Percentiles rank a stretch among this genome's conserved stretches.
Evolutionary conservation across 1,284 basidiomycete genomes (phyloP).

Genomic region (Anthracocystis walkeri): DNA sequence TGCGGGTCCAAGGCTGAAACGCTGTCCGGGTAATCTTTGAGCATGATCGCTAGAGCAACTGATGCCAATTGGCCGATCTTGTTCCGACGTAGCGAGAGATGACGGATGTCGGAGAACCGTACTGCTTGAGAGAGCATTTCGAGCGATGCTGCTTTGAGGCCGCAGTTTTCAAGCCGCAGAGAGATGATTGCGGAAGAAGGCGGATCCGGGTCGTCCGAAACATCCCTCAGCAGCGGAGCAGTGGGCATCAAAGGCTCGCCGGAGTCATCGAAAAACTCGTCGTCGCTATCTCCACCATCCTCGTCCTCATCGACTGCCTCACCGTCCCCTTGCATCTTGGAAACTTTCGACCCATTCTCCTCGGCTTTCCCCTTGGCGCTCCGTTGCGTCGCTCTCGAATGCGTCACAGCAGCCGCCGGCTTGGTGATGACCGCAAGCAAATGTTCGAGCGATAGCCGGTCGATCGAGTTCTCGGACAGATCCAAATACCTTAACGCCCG

Average conservation of each 20-base stretch:
- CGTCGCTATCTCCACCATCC: slow-evolving; percentile 40
- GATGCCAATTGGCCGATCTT: slow-evolving; percentile 50
- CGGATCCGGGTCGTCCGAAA: slow-evolving; percentile 40
- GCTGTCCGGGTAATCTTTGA: slow-evolving; percentile 60
- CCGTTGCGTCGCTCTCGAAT: slow-evolving; percentile 9
- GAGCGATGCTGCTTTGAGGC: slow-evolving; percentile 54
- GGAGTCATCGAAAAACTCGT: slow-evolving; percentile 60
- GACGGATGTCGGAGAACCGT: slow-evolving; percentile 61
- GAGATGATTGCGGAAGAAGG: slow-evolving; percentile 55
- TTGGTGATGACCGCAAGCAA: slow-evolving; percentile 76
- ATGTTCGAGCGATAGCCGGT: slow-evolving; percentile 80
- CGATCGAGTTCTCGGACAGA: slow-evolving; percentile 85
- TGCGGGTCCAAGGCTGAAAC: slow-evolving; percentile 11
- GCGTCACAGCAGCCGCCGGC: slow-evolving; percentile 20
- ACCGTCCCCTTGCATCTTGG: neutral
- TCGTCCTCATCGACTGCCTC: slow-evolving; percentile 19
- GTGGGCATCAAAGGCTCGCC: slow-evolving; percentile 62
- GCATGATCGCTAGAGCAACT: slow-evolving; percentile 52
- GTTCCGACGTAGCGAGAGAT: slow-evolving; percentile 65
- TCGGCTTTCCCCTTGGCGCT: slow-evolving; percentile 2
- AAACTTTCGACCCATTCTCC: slow-evolving; percentile 1
- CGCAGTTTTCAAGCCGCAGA: slow-evolving; percentile 65
- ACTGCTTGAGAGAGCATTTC: slow-evolving; percentile 61
- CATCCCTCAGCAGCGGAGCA: slow-evolving; percentile 55
- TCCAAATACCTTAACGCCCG: slow-evolving; percentile 84